A percentile compares a stretch with the other conserved stretches of the same genome.
Conservation (phyloP, 768 basidiomycete genomes). For the Phaeolepiota aurea region DNA sequence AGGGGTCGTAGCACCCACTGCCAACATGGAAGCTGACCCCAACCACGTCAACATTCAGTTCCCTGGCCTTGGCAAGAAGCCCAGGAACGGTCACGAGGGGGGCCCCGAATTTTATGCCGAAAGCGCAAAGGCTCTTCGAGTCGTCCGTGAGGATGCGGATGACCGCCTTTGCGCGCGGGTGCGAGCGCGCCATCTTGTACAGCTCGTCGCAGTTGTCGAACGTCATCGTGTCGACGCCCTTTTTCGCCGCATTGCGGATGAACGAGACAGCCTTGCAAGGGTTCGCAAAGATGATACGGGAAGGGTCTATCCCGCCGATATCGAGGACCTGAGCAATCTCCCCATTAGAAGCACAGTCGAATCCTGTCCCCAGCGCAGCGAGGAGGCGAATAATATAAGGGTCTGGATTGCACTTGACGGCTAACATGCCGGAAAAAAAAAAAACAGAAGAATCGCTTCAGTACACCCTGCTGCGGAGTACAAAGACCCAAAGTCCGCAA, state of each 20-base stretch:
- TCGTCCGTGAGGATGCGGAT: slow-evolving; percentile 98
- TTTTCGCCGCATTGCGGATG: slow-evolving; percentile 73
- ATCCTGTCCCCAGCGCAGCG: slow-evolving; percentile 83
- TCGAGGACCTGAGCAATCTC: slow-evolving; percentile 80
- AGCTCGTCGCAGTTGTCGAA: slow-evolving; percentile 98
- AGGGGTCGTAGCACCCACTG: slow-evolving; percentile 90
- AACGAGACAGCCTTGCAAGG: slow-evolving; percentile 97
- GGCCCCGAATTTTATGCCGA: slow-evolving; percentile 96
- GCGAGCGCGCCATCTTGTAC: slow-evolving; percentile 78
- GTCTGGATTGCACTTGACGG: slow-evolving; percentile 98
- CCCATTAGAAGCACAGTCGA: slow-evolving; percentile 94
- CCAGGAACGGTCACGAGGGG: slow-evolving; percentile 72
- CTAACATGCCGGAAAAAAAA: slow-evolving; percentile 30
- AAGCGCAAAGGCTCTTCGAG: slow-evolving; percentile 85
- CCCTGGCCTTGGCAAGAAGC: slow-evolving; percentile 71
- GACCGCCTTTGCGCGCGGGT: slow-evolving; percentile 80
- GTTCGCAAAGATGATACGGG: slow-evolving; percentile 93
- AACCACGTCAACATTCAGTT: slow-evolving; percentile 76
- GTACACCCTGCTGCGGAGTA: too few relatives aligned
- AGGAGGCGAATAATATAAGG: slow-evolving; percentile 89
- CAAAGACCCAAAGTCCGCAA: slow-evolving; percentile 2
- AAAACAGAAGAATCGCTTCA: slow-evolving; percentile 6
- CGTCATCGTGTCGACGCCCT: slow-evolving; percentile 88
- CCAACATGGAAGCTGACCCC: slow-evolving; percentile 99
- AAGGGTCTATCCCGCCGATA: slow-evolving; percentile 67